Conservation (phyloP, 192 early-diverging fungal species). For the Obelidium mucronatum region DNA sequence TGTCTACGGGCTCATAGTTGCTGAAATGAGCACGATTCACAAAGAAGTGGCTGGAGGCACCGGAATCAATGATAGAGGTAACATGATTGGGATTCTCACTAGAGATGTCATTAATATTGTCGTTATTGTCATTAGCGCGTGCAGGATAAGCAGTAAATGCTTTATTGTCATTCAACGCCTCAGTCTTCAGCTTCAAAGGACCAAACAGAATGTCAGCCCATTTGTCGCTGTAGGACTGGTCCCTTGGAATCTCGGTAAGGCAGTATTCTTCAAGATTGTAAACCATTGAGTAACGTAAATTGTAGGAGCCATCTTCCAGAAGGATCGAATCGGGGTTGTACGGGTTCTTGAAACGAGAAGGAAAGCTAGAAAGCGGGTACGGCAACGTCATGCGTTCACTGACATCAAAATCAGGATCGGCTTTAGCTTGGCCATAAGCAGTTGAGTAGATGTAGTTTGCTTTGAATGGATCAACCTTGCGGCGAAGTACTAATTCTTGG, state of each 20-base stretch:
- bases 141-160: background rate
- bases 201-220: too few relatives aligned
- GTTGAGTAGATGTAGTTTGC: background rate
- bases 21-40: background rate
- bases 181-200: too few relatives aligned
- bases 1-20: background rate
- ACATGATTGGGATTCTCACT: background rate
- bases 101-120: background rate
- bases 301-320: too few relatives aligned
- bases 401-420: background rate
- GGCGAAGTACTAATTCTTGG: background rate
- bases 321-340: background rate
- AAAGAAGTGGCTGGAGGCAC: conserved; percentile 5
- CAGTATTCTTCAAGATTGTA: too few relatives aligned
- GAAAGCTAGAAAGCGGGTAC: background rate
- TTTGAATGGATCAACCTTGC: background rate
- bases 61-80: background rate
- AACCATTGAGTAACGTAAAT: too few relatives aligned
- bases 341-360: background rate
- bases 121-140: background rate
- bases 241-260: too few relatives aligned
- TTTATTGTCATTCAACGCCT: too few relatives aligned
- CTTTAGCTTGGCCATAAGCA: background rate
- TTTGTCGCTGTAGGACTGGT: too few relatives aligned
- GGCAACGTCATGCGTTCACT: background rate